Evolutionary conservation across 306 rosid species (phyloP).

Genomic region (Glycine latifolia): DNA sequence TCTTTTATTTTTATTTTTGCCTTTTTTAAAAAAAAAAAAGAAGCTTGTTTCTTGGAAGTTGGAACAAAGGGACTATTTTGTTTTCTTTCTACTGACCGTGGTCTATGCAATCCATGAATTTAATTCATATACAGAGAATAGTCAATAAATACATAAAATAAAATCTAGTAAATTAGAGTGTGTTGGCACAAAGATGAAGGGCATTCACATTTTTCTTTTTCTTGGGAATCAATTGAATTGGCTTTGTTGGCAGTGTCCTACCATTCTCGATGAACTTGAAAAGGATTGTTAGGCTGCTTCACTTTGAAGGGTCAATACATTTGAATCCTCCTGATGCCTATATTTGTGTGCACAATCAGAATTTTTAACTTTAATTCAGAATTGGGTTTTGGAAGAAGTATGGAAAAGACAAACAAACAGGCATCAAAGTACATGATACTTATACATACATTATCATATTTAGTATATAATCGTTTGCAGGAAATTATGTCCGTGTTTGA

Average conservation of each 20-base stretch:
- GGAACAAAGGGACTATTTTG: conserved; percentile 47
- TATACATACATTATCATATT: not conserved
- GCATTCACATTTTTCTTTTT: conserved; percentile 14
- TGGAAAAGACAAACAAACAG: not conserved
- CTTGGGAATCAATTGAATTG: conserved; percentile 46
- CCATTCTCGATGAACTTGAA: conserved; percentile 37
- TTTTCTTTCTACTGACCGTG: conserved; percentile 40
- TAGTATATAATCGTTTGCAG: no score
- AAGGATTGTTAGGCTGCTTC: conserved; percentile 38
- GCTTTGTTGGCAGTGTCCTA: conserved; percentile 43
- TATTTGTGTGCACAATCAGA: conserved; percentile 34
- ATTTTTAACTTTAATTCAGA: conserved; percentile 27
- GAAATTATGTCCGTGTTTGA: no score
- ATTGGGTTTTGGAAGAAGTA: conserved; percentile 9
- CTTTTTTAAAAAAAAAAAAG: not conserved
- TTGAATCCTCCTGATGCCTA: conserved; percentile 34
- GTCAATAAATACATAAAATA: not conserved
- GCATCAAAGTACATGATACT: not conserved
- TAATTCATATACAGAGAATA: conserved; percentile 24
- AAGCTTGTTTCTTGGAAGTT: conserved; percentile 45
- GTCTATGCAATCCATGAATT: conserved; percentile 18
- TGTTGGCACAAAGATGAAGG: conserved; percentile 41
- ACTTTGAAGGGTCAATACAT: conserved; percentile 41
- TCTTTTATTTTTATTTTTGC: not conserved
- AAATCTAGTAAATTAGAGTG: conserved; percentile 1